These are phyloP conservation scores for Paramyrothecium roridum DNA, from an alignment of 2,329 filamentous ascomycete genomes.

Conservation along the genomic window DNA sequence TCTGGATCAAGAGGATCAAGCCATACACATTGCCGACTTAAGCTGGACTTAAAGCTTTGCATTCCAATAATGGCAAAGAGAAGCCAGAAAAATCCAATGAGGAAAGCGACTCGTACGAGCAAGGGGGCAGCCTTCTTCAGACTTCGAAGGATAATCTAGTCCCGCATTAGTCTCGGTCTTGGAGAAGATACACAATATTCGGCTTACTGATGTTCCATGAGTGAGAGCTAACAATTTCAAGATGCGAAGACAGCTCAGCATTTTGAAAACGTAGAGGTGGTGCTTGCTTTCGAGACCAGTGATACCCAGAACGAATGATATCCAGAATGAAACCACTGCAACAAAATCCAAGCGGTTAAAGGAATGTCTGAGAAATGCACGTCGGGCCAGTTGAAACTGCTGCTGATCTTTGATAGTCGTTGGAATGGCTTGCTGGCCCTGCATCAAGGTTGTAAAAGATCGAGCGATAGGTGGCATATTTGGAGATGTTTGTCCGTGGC, in stretches of 20 bases:
- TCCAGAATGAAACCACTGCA: constrained; percentile 93
- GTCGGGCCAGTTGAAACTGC: constrained; percentile 78
- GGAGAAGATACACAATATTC: background rate
- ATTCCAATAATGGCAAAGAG: constrained; percentile 95
- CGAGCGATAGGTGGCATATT: constrained; percentile 67
- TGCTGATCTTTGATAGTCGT: constrained; percentile 74
- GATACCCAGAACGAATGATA: constrained; percentile 73
- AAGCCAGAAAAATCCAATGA: constrained; percentile 97
- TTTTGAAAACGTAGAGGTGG: constrained; percentile 87
- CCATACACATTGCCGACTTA: constrained; percentile 77
- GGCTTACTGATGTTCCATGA: constrained; percentile 80
- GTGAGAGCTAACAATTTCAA: constrained; percentile 87
- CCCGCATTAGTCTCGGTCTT: constrained; percentile 7
- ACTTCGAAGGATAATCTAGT: constrained; percentile 84
- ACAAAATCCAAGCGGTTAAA: constrained; percentile 96
- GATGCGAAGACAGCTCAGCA: constrained; percentile 94
- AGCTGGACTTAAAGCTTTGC: constrained; percentile 88
- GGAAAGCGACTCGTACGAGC: constrained; percentile 86
- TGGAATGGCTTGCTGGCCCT: constrained; percentile 52
- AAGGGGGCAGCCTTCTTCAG: constrained; percentile 92
- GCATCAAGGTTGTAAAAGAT: constrained; percentile 77
- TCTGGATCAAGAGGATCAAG: constrained; percentile 59
- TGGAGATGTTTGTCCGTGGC: constrained; percentile 41
- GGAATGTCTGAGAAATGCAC: constrained; percentile 89
- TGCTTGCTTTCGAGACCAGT: constrained; percentile 64